Evolutionary conservation across 768 basidiomycete genomes (phyloP), one percentile per base, ranked within the genome.

Genomic region (Auriscalpium vulgare): DNA sequence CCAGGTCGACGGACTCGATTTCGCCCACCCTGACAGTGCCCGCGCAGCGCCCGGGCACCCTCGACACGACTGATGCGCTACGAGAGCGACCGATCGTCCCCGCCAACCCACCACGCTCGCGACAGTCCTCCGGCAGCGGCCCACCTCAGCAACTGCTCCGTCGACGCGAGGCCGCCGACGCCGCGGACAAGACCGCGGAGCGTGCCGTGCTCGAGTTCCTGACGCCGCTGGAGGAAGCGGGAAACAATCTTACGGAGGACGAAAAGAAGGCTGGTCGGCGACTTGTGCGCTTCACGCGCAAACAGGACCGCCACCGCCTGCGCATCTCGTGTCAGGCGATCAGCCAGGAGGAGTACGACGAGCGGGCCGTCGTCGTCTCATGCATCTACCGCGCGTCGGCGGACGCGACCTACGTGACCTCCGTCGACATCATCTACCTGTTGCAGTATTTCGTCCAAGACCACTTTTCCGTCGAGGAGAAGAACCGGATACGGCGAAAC

Each of bases 401-500:
- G 1, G 83, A 87, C 62, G 73, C 82, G 3, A 95, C 84, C 72
- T 95, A 84, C 68, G 85, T 95, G 62, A 98, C 95, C 43, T 95
- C 92, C 0, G 95, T 97, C 62, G 95, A 98, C 68, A 86, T 95
- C 70, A 94, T 98, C 65, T 91, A 87, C 68, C 79, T 98, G 35
- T 82, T 98, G 53, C 92, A 97, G 72, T 84, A 84, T 60, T 72
- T 88, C 49, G 78, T 82, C 43, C 91, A 87, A 46, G 72, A 74
- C 3, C 78, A 87, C 50, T 95, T 97, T 66, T 85, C 85, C 35
- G 88, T 97, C 49, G 93, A 97, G 70, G 95, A 97, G 77, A 97
- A 95, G 78, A 97, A 97, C 65, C 78, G 95, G 52, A 95, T 97
- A 63, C 78, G 95, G 59, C 80, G 95, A 55, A 98, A 98, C 70